A percentile compares a stretch with the other conserved stretches of the same genome.
These are phyloP conservation scores for Stropharia rugosoannulata DNA, from an alignment of 768 basidiomycete genomes.

Conservation along the genomic window DNA sequence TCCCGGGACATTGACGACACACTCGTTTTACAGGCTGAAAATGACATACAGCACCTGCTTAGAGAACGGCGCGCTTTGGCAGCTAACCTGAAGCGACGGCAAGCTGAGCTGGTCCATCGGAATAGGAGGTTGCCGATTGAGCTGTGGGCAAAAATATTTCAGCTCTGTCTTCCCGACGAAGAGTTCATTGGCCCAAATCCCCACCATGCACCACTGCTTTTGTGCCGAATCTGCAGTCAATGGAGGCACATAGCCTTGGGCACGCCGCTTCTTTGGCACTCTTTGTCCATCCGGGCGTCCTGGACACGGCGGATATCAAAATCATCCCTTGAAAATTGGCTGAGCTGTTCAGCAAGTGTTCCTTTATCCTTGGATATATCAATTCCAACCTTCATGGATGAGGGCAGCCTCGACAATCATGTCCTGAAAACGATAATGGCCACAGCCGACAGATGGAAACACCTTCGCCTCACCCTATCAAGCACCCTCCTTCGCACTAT, in stretches of 20 bases:
- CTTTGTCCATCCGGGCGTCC: constrained; percentile 16
- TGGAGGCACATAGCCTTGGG: constrained; percentile 21
- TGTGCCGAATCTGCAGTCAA: constrained; percentile 20
- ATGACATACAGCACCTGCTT: neutral
- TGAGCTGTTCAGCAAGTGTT: constrained; percentile 17
- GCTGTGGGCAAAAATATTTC: constrained; percentile 24
- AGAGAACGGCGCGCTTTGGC: neutral
- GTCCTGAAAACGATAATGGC: constrained; percentile 13
- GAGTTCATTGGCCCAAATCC: constrained; percentile 19
- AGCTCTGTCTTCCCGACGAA: constrained; percentile 17
- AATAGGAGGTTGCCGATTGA: constrained; percentile 16
- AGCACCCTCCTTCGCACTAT: constrained; percentile 14
- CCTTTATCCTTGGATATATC: constrained; percentile 18
- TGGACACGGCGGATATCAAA: constrained; percentile 15
- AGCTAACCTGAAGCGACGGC: neutral
- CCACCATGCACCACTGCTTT: constrained; percentile 16
- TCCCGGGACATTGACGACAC: neutral
- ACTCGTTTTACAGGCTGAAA: neutral
- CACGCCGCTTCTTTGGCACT: constrained; percentile 23
- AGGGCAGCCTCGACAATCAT: constrained; percentile 9
- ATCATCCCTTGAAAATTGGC: constrained; percentile 17
- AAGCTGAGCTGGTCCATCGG: neutral
- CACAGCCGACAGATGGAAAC: constrained; percentile 19
- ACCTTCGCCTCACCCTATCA: constrained; percentile 19
- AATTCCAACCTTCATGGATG: constrained; percentile 14